Evolutionary conservation across 2,329 filamentous ascomycete genomes (phyloP).

Genomic region (Leptographium galeiforme): DNA sequence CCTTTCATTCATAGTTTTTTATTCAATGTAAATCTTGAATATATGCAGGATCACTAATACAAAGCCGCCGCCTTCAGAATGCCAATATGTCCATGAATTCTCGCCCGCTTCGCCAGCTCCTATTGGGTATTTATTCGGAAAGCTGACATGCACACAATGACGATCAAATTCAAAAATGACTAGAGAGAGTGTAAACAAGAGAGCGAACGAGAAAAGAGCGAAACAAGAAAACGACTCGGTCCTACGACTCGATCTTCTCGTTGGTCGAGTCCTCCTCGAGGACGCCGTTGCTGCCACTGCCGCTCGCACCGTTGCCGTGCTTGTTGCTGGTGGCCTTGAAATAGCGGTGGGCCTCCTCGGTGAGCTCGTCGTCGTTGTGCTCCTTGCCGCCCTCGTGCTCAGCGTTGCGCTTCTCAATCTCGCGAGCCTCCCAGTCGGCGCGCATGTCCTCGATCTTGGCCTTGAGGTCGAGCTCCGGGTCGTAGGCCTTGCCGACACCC

Average conservation of each 20-base stretch:
- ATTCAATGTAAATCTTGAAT: too few species aligned
- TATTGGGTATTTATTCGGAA: neutral
- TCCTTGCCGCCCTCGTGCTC: conserved; percentile 26
- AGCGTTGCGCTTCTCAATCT: conserved; percentile 31
- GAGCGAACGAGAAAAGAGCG: neutral
- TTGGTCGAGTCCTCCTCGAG: conserved; percentile 1
- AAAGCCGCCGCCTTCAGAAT: too few species aligned
- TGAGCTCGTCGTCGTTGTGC: conserved; percentile 35
- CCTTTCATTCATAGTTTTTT: too few species aligned
- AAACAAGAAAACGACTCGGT: neutral
- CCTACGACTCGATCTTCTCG: neutral
- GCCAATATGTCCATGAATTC: neutral
- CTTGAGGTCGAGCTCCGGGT: conserved; percentile 71
- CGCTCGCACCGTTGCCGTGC: conserved; percentile 1
- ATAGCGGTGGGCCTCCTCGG: conserved; percentile 39
- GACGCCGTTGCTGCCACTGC: conserved; percentile 1
- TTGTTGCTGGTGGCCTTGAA: conserved; percentile 26
- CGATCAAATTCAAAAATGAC: too few species aligned
- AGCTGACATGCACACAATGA: neutral
- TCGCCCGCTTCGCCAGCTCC: neutral
- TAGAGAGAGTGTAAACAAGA: neutral
- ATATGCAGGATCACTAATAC: too few species aligned
- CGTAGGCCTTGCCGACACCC: conserved; percentile 69
- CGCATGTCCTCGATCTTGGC: conserved; percentile 75
- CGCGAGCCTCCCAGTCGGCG: conserved; percentile 43